phyloP scores from a whole-genome alignment of 768 basidiomycete species.

The Leucogyrophana mollusca region DNA sequence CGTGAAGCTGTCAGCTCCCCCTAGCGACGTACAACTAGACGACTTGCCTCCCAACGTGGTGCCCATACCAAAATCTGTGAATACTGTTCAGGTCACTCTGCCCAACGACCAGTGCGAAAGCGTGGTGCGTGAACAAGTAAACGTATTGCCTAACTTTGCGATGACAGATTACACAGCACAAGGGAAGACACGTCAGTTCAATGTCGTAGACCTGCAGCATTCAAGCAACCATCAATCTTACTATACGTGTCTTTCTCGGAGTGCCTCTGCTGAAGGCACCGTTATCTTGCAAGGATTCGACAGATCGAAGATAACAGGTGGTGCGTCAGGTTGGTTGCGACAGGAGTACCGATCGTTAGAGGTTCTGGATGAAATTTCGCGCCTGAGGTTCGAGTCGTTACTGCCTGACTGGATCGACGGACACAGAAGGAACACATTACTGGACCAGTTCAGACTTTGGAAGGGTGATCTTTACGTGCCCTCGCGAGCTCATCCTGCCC shows the following conservation, averaged over 20 bases:
- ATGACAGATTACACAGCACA: slow-evolving; percentile 37
- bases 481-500: slow-evolving; percentile 4
- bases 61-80: slow-evolving; percentile 11
- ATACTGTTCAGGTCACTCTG: too few species aligned
- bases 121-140: slow-evolving; percentile 23
- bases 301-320: slow-evolving; percentile 19
- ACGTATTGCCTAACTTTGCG: slow-evolving; percentile 27
- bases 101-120: slow-evolving; percentile 8
- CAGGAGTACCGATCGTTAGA: slow-evolving; percentile 36
- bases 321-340: slow-evolving; percentile 23
- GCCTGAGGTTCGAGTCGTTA: slow-evolving; percentile 15
- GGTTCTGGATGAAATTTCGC: slow-evolving; percentile 34
- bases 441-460: slow-evolving; percentile 14
- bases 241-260: slow-evolving; percentile 31
- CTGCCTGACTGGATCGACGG: slow-evolving; percentile 16
- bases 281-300: slow-evolving; percentile 27
- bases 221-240: slow-evolving; percentile 24
- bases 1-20: slow-evolving; percentile 25
- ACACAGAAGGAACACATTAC: slow-evolving; percentile 16
- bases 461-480: slow-evolving; percentile 24
- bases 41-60: slow-evolving; percentile 32
- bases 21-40: slow-evolving; percentile 17
- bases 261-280: slow-evolving; percentile 27
- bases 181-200: slow-evolving; percentile 27
- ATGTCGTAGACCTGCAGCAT: slow-evolving; percentile 27